These are phyloP conservation scores for Cyclotella kingstonii DNA, from an alignment of 108 stramenopile genomes.

Conservation along the genomic window DNA sequence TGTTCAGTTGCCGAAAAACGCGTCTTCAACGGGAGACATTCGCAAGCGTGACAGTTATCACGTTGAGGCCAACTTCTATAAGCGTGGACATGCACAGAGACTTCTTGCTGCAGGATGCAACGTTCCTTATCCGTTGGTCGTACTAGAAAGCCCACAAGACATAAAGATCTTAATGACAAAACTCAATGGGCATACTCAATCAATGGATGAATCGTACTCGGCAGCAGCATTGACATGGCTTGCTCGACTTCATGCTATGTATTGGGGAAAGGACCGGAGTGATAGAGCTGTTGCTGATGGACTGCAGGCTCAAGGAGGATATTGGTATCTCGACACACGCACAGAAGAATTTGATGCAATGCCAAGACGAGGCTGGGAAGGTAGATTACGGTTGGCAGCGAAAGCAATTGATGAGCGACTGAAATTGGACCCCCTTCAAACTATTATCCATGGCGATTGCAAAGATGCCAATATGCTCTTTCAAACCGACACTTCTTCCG, in stretches of 20 bases:
- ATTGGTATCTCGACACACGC: slow-evolving; percentile 80
- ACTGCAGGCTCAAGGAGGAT: slow-evolving; percentile 57
- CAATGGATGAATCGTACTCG: no score
- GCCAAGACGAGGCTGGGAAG: slow-evolving; percentile 61
- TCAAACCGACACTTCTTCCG: neutral
- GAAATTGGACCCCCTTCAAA: slow-evolving; percentile 64
- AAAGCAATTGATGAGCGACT: slow-evolving; percentile 61
- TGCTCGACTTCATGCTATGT: slow-evolving; percentile 65
- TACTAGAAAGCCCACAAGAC: slow-evolving; percentile 50
- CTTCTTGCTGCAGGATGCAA: slow-evolving; percentile 17
- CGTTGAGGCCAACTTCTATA: slow-evolving; percentile 72
- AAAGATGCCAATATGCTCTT: slow-evolving; percentile 74
- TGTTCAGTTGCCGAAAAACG: slow-evolving; percentile 21
- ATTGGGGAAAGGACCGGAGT: slow-evolving; percentile 49
- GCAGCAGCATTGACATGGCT: slow-evolving; percentile 50
- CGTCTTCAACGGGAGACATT: slow-evolving; percentile 53
- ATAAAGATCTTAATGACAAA: no score
- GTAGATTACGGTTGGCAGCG: slow-evolving; percentile 66
- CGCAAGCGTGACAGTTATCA: slow-evolving; percentile 64
- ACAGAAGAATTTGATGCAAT: slow-evolving; percentile 68
- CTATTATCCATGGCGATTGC: slow-evolving; percentile 67
- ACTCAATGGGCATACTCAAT: no score
- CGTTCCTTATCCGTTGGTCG: slow-evolving; percentile 35
- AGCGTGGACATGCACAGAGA: no score
- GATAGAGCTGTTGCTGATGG: slow-evolving; percentile 18